phyloP scores from a whole-genome alignment of 2,329 filamentous ascomycete genomes.

The Lachnellula arida region DNA sequence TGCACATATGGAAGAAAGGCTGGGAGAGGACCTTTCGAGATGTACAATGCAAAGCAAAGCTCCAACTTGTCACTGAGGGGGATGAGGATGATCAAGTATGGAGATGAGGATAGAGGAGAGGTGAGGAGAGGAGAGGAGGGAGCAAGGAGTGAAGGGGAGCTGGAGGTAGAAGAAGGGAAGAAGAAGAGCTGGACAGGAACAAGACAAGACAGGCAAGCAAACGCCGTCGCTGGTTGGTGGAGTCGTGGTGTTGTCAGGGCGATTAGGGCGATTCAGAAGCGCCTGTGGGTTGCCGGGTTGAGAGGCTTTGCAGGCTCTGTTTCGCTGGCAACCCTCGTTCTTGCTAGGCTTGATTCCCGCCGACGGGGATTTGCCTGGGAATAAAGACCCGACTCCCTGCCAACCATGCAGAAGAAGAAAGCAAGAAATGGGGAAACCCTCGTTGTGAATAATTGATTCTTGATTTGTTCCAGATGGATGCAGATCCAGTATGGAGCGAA shows the following conservation, averaged over 20 bases:
- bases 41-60: constrained; percentile 3
- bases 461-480: too few relatives aligned
- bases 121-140: constrained; percentile 7
- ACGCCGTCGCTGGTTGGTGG: constrained; percentile 1
- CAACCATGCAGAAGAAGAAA: too few relatives aligned
- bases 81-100: constrained; percentile 10
- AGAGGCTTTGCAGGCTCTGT: background rate
- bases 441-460: too few relatives aligned
- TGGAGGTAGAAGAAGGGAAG: constrained; percentile 4
- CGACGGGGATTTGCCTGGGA: too few relatives aligned
- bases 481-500: too few relatives aligned
- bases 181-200: background rate
- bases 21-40: constrained; percentile 22
- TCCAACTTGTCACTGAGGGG: constrained; percentile 9
- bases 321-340: too few relatives aligned
- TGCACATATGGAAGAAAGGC: constrained; percentile 23
- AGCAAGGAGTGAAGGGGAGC: background rate
- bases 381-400: too few relatives aligned
- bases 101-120: constrained; percentile 10
- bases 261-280: constrained; percentile 14
- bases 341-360: too few relatives aligned
- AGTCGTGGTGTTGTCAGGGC: constrained; percentile 22
- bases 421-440: too few relatives aligned
- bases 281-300: background rate
- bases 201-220: background rate